Evolutionary conservation across 2,329 filamentous ascomycete species (phyloP), one percentile per base, ranked within the genome.

Genomic region (Ascochyta rabiei): DNA sequence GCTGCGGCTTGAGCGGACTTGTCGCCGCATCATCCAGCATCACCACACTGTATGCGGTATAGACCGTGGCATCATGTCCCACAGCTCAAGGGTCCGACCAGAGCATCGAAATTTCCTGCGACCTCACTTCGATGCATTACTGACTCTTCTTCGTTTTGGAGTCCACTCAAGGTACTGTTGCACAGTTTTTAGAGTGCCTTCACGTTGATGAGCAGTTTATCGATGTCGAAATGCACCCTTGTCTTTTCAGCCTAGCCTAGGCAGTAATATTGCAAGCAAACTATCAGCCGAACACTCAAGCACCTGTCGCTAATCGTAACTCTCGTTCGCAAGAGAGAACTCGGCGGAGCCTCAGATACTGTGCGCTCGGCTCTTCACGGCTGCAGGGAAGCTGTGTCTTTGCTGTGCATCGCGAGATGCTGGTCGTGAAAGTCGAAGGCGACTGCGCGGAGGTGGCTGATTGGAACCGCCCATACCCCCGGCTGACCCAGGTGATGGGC

Each of bases 401-500:
- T 47, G 50, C 56, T 48, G 56, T 38, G 34, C 34, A 49, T 49
- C 45, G 42, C 56, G 58, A 34, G 45, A 64, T 63, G 56, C 59
- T 33, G 42, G 59, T 58, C 59, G 55, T 63, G 56, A 48, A 50
- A 54, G 41, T 16, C 31, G 46, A 53, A 64, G 62, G 61, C 66
- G 63, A 67, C 53, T 31, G 52, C n/a, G 39, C 49, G 44, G 43
- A 30, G 40, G 43, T 39, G 42, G 53, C 63, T 61, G 61, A 70
- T 71, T 73, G 69, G 68, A 16, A 24, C 30, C 28, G 48, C 53
- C 18, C 33, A 34, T 40, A 23, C 30, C 56, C 41, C 51, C 50
- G 51, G 51, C 38, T 39, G 39, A 46, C 47, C 55, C 47, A 55
- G 55, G 16, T 31, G 52, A 43, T 24, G 42, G 45, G 48, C 43